phyloP scores from a whole-genome alignment of 352 stramenopile genomes.

The Phytophthora vignae region DNA sequence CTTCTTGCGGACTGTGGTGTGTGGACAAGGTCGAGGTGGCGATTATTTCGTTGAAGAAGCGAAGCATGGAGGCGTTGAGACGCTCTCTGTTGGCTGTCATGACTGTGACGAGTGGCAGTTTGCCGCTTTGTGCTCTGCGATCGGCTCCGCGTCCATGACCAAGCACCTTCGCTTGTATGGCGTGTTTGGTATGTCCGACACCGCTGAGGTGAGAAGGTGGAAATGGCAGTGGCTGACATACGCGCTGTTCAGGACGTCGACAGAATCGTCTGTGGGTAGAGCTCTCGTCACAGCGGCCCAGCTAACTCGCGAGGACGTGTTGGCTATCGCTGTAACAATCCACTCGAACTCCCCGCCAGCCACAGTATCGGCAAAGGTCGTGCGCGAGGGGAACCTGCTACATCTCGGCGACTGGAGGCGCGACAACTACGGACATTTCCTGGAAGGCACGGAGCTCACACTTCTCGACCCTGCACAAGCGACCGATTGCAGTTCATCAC shows the following conservation, averaged over 20 bases:
- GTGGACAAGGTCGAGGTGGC: constrained; percentile 2
- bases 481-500: neutral
- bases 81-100: constrained; percentile 33
- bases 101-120: constrained; percentile 40
- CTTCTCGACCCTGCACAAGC: constrained; percentile 8
- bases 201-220: constrained; percentile 24
- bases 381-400: constrained; percentile 7
- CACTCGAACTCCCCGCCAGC: constrained; percentile 28
- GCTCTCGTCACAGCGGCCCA: constrained; percentile 29
- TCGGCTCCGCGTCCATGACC: constrained; percentile 21
- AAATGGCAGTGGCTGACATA: constrained; percentile 49
- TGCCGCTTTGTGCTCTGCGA: constrained; percentile 32
- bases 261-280: constrained; percentile 24
- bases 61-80: constrained; percentile 15
- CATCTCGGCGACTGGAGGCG: constrained; percentile 8
- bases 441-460: constrained; percentile 21
- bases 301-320: constrained; percentile 20
- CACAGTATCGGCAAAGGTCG: neutral
- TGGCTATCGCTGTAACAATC: constrained; percentile 28
- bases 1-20: constrained; percentile 32
- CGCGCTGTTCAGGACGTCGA: constrained; percentile 35
- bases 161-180: constrained; percentile 30
- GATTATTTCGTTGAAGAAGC: neutral
- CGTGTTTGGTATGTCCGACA: constrained; percentile 30
- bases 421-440: constrained; percentile 15